phyloP scores from a whole-genome alignment of 2,329 filamentous ascomycete species.

The Alternaria brassicae region DNA sequence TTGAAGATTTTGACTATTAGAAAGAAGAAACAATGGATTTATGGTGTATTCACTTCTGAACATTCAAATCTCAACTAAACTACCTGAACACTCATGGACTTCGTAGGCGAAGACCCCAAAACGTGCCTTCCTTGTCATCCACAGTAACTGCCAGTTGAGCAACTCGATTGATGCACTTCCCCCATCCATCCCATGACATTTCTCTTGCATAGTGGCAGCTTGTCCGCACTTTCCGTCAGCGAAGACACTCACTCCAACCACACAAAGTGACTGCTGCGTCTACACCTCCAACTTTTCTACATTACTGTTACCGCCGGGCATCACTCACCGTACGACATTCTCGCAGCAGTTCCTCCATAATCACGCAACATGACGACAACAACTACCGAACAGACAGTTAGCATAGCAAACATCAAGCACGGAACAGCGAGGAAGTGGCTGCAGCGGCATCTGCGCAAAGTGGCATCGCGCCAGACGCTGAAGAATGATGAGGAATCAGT shows the following conservation, averaged over 20 bases:
- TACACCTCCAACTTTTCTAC: conserved; percentile 1
- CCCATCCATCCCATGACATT: conserved; percentile 1
- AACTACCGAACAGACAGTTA: conserved; percentile 25
- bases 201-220: background rate
- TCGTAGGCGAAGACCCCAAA: background rate
- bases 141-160: conserved; percentile 6
- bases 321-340: conserved; percentile 25
- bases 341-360: conserved; percentile 13
- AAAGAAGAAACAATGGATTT: background rate
- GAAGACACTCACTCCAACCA: background rate
- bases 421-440: conserved; percentile 36
- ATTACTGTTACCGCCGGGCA: conserved; percentile 23
- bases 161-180: background rate
- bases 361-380: conserved; percentile 29
- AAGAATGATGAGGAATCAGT: conserved; percentile 1
- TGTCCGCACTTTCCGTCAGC: background rate
- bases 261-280: background rate
- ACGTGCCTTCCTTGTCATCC: background rate
- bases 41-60: background rate
- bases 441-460: conserved; percentile 32
- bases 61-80: too few relatives aligned
- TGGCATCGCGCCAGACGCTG: conserved; percentile 22
- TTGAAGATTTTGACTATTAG: conserved; percentile 60
- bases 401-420: conserved; percentile 19
- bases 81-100: background rate